Percentiles rank a stretch among this genome's conserved stretches.
These are phyloP conservation scores for Guyanaporus albipodus DNA, from an alignment of 768 basidiomycete species.

Conservation along the genomic window DNA sequence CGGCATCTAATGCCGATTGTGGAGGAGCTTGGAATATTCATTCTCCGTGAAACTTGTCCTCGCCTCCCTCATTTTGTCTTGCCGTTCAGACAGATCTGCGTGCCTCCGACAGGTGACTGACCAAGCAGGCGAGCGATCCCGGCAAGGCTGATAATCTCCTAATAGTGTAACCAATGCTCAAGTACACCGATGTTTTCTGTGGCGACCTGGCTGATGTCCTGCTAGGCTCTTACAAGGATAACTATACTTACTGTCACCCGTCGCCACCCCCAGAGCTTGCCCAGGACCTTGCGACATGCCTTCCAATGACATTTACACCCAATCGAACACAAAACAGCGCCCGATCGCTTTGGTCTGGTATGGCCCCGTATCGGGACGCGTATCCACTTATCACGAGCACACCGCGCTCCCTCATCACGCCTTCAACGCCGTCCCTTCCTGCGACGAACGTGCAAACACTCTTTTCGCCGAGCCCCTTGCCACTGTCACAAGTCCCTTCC, in stretches of 20 bases:
- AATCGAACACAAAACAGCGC: constrained; percentile 2
- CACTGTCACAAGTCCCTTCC: constrained; percentile 14
- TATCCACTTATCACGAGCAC: constrained; percentile 1
- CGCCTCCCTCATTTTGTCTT: neutral
- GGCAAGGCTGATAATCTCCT: neutral
- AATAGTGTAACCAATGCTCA: constrained; percentile 1
- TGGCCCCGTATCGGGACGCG: neutral
- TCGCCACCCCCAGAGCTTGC: neutral
- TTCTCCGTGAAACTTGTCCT: constrained; percentile 13
- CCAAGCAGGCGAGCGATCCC: neutral
- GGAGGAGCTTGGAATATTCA: constrained; percentile 13
- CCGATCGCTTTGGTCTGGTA: neutral
- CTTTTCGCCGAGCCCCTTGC: constrained; percentile 30
- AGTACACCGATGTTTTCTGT: constrained; percentile 1
- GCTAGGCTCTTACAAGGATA: constrained; percentile 6
- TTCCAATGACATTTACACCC: constrained; percentile 13
- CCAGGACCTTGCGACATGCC: neutral
- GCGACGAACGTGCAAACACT: constrained; percentile 8
- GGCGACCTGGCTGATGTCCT: constrained; percentile 9
- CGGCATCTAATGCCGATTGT: constrained; percentile 23
- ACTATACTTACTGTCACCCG: constrained; percentile 4
- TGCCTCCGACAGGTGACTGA: constrained; percentile 18
- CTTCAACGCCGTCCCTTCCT: constrained; percentile 13
- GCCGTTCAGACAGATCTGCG: neutral
- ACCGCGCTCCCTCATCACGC: constrained; percentile 7